These are phyloP conservation scores for Saccharomycopsis guyanensis DNA, from an alignment of 805 yeast species.

Conservation along the genomic window DNA sequence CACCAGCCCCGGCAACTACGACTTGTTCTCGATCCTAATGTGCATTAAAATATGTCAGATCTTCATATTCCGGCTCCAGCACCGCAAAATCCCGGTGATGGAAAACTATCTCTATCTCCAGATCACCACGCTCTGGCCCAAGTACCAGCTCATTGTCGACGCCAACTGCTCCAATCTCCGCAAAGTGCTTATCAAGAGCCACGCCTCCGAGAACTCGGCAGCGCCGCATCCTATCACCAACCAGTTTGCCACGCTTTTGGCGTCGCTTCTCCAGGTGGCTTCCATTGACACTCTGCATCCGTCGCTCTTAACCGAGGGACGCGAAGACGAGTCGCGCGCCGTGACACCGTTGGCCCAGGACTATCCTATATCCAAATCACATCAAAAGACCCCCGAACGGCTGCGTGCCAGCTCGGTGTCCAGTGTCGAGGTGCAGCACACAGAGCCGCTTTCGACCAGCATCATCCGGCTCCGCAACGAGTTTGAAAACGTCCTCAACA, in stretches of 20 bases:
- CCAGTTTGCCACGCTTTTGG: slow-evolving; percentile 64
- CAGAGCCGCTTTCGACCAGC: slow-evolving; percentile 68
- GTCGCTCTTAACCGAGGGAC: slow-evolving; percentile 7
- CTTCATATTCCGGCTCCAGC: slow-evolving; percentile 58
- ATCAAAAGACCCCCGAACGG: neutral
- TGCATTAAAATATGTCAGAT: slow-evolving; percentile 66
- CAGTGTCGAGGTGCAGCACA: neutral
- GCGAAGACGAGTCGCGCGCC: slow-evolving; percentile 1
- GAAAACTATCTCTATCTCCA: slow-evolving; percentile 65
- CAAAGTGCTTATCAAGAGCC: slow-evolving; percentile 33
- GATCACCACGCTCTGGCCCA: slow-evolving; percentile 75
- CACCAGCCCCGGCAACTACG: slow-evolving; percentile 39
- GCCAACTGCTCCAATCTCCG: slow-evolving; percentile 67
- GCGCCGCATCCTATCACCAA: slow-evolving; percentile 64
- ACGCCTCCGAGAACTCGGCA: neutral
- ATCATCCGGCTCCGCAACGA: slow-evolving; percentile 66
- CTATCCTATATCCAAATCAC: slow-evolving; percentile 5
- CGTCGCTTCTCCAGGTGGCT: slow-evolving; percentile 60
- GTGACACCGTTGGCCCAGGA: slow-evolving; percentile 8
- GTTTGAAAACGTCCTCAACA: slow-evolving; percentile 72
- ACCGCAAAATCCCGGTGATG: slow-evolving; percentile 59
- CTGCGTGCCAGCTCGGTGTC: neutral
- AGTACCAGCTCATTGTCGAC: slow-evolving; percentile 69
- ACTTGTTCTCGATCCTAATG: slow-evolving; percentile 70
- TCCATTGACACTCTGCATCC: slow-evolving; percentile 24